Percentiles rank a stretch among this genome's conserved stretches.
These are phyloP conservation scores for Urtica urens DNA, from an alignment of 306 rosid genomes.

Conservation along the genomic window DNA sequence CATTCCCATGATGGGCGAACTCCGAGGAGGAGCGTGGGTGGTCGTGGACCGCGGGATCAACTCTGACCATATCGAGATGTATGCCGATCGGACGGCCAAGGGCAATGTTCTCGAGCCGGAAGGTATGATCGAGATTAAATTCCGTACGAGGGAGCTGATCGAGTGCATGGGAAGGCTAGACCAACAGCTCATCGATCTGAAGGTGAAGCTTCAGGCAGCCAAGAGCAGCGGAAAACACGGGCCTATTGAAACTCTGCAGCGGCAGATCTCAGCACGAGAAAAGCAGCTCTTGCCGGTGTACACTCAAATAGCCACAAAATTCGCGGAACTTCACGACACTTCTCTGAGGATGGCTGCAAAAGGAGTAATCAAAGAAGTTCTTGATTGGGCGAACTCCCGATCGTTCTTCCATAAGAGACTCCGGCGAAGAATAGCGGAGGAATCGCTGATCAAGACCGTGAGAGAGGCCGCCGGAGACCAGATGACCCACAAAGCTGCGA, in stretches of 20 bases:
- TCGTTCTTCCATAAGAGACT: conserved; percentile 69
- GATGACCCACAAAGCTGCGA: conserved; percentile 52
- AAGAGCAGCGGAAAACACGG: conserved; percentile 29
- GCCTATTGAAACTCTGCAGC: conserved; percentile 54
- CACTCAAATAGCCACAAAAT: conserved; percentile 87
- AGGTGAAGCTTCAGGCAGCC: conserved; percentile 68
- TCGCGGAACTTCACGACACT: conserved; percentile 91
- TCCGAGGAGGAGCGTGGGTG: conserved; percentile 99
- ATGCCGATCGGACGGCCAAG: conserved; percentile 79
- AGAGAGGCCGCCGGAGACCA: conserved; percentile 79
- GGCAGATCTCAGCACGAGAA: conserved; percentile 74
- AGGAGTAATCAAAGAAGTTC: conserved; percentile 75
- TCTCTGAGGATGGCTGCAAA: conserved; percentile 93
- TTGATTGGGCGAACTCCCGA: conserved; percentile 74
- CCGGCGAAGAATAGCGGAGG: conserved; percentile 70
- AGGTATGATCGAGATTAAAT: conserved; percentile 97
- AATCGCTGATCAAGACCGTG: conserved; percentile 53
- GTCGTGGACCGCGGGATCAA: conserved; percentile 89
- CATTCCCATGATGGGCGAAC: conserved; percentile 98
- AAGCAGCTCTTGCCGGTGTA: conserved; percentile 82
- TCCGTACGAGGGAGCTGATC: conserved; percentile 75
- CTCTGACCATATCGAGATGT: conserved; percentile 88
- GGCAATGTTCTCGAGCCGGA: conserved; percentile 98
- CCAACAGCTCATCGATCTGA: conserved; percentile 54
- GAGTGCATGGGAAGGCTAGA: conserved; percentile 96